These are phyloP conservation scores for Didymella pomorum DNA, from an alignment of 2,329 filamentous ascomycete genomes.

Conservation along the genomic window DNA sequence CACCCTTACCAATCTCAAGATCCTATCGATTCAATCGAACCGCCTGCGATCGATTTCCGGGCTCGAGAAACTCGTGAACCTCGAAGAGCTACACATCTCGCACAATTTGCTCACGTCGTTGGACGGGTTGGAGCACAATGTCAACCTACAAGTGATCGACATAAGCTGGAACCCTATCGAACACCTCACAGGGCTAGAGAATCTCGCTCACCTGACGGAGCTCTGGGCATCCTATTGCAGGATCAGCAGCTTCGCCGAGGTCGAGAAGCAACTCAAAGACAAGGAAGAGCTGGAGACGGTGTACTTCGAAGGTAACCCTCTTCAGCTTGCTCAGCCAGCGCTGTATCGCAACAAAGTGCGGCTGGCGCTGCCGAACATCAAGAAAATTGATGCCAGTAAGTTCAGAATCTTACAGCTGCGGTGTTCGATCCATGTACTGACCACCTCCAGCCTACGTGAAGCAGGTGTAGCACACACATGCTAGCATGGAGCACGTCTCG, in stretches of 20 bases:
- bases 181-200: slow-evolving; percentile 75
- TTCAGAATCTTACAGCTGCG: neutral
- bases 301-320: slow-evolving; percentile 93
- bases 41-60: slow-evolving; percentile 81
- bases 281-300: slow-evolving; percentile 86
- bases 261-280: slow-evolving; percentile 78
- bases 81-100: slow-evolving; percentile 95
- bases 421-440: slow-evolving; percentile 18
- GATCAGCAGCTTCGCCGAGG: slow-evolving; percentile 79
- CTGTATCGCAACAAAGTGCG: slow-evolving; percentile 94
- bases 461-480: slow-evolving; percentile 22
- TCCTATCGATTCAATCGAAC: slow-evolving; percentile 95
- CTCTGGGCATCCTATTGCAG: slow-evolving; percentile 94
- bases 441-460: slow-evolving; percentile 30
- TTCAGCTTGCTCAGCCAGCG: slow-evolving; percentile 80
- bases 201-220: slow-evolving; percentile 79
- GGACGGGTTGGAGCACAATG: slow-evolving; percentile 65
- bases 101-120: slow-evolving; percentile 88
- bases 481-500: neutral
- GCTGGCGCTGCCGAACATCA: slow-evolving; percentile 83
- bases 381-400: slow-evolving; percentile 97
- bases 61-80: slow-evolving; percentile 73
- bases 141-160: slow-evolving; percentile 76
- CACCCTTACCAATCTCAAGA: slow-evolving; percentile 79
- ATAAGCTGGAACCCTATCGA: slow-evolving; percentile 87